phyloP scores from a whole-genome alignment of 768 basidiomycete genomes.

The Rubroboletus satanas region DNA sequence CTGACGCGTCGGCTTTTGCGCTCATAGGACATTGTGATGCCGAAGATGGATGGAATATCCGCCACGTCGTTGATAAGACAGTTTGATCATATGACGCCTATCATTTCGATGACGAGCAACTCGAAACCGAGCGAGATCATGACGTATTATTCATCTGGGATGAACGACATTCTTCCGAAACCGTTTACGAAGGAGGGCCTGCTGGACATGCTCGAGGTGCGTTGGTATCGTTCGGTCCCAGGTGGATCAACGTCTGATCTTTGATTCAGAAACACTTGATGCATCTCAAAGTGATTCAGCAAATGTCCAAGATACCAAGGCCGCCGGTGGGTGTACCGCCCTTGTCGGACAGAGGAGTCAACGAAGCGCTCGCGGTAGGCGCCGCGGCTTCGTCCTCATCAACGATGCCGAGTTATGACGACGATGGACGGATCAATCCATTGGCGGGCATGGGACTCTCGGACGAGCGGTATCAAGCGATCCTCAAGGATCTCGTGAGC shows the following conservation, averaged over 20 bases:
- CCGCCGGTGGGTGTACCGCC: slow-evolving; percentile 66
- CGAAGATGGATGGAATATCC: slow-evolving; percentile 79
- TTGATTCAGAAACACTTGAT: slow-evolving; percentile 70
- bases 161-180: slow-evolving; percentile 97
- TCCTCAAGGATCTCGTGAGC: slow-evolving; percentile 69
- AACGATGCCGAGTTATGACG: slow-evolving; percentile 31
- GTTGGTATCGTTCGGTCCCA: not conserved
- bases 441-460: slow-evolving; percentile 84
- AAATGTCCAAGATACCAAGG: slow-evolving; percentile 58
- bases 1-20: not conserved
- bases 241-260: not conserved
- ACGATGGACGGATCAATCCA: slow-evolving; percentile 68
- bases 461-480: slow-evolving; percentile 82
- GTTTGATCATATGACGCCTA: slow-evolving; percentile 93
- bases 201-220: slow-evolving; percentile 86
- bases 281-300: slow-evolving; percentile 83
- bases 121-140: slow-evolving; percentile 90
- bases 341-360: slow-evolving; percentile 48
- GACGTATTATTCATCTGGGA: slow-evolving; percentile 70
- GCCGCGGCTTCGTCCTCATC: slow-evolving; percentile 22
- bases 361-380: slow-evolving; percentile 50
- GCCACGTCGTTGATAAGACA: slow-evolving; percentile 92
- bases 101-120: slow-evolving; percentile 98
- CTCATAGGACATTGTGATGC: slow-evolving; percentile 89
- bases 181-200: slow-evolving; percentile 95